Evolutionary conservation across 257 asterid species (phyloP).

Genomic region (Solanum lignicaule): DNA sequence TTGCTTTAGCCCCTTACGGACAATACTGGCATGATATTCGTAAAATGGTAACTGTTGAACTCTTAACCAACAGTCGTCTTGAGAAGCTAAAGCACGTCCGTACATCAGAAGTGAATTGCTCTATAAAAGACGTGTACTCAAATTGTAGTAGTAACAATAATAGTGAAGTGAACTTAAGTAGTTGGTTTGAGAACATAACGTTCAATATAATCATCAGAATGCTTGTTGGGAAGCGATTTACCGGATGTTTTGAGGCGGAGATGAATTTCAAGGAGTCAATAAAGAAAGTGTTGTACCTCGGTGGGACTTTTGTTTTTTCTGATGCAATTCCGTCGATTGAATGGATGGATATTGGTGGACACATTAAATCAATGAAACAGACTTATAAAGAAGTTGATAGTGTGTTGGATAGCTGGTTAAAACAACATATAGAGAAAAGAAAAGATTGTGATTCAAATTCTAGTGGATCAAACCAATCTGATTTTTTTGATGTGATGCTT

Average conservation of each 20-base stretch:
- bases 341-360: slow-evolving; percentile 56
- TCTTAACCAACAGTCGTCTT: slow-evolving; percentile 32
- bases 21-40: slow-evolving; percentile 47
- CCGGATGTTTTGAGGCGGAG: not conserved
- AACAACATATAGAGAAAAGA: slow-evolving; percentile 21
- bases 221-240: slow-evolving; percentile 33
- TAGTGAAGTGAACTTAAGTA: slow-evolving; percentile 6
- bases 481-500: slow-evolving; percentile 44
- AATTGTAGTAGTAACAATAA: not conserved
- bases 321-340: slow-evolving; percentile 45
- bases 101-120: slow-evolving; percentile 18
- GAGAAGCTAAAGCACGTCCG: slow-evolving; percentile 30
- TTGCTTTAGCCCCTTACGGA: slow-evolving; percentile 42
- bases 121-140: slow-evolving; percentile 17
- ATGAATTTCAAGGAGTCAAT: slow-evolving; percentile 23
- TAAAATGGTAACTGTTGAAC: slow-evolving; percentile 36
- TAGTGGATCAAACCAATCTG: slow-evolving; percentile 1
- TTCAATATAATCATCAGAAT: slow-evolving; percentile 22
- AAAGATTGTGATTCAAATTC: not conserved
- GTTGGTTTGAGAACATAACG: slow-evolving; percentile 30
- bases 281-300: slow-evolving; percentile 23
- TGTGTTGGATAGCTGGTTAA: slow-evolving; percentile 32
- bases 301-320: slow-evolving; percentile 40
- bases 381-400: slow-evolving; percentile 20
- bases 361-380: slow-evolving; percentile 32